Percentiles rank a stretch among this genome's conserved stretches.
Conservation (phyloP, 108 stramenopile species). For the Ochromonas danica region DNA sequence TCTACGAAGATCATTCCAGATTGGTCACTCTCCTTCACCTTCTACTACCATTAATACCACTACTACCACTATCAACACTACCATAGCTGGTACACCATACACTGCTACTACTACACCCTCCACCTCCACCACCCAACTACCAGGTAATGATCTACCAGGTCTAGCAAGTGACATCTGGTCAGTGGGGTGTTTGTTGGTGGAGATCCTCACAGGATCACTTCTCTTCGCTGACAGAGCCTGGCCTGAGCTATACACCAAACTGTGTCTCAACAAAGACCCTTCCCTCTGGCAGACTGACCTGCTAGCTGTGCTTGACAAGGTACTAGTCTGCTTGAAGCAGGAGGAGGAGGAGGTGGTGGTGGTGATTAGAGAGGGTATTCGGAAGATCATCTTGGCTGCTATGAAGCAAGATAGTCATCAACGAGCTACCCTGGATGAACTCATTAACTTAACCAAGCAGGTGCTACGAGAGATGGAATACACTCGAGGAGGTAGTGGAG, state of each 20-base stretch:
- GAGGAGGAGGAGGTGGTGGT: too few species aligned
- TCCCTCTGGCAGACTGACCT: too few species aligned
- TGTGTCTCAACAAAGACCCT: slow-evolving; percentile 32
- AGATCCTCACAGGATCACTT: neutral
- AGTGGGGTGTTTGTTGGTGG: slow-evolving; percentile 11
- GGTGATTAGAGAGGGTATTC: too few species aligned
- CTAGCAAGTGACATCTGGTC: slow-evolving; percentile 30
- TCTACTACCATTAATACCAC: neutral
- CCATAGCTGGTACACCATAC: neutral
- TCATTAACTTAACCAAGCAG: too few species aligned
- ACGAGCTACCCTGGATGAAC: too few species aligned
- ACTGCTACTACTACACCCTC: neutral
- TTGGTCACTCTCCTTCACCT: neutral
- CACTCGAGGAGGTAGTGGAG: too few species aligned
- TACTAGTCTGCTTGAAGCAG: too few species aligned
- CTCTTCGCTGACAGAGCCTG: slow-evolving; percentile 7
- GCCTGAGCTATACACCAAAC: neutral
- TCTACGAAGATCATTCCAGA: neutral
- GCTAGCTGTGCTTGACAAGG: too few species aligned
- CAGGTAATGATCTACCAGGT: neutral
- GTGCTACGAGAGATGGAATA: too few species aligned
- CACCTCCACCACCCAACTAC: neutral
- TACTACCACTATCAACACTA: neutral
- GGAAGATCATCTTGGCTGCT: too few species aligned
- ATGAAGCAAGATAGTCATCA: too few species aligned